phyloP scores from a whole-genome alignment of 1,139 yeast species.

The Zhuliangozyma parablackwelliae region DNA sequence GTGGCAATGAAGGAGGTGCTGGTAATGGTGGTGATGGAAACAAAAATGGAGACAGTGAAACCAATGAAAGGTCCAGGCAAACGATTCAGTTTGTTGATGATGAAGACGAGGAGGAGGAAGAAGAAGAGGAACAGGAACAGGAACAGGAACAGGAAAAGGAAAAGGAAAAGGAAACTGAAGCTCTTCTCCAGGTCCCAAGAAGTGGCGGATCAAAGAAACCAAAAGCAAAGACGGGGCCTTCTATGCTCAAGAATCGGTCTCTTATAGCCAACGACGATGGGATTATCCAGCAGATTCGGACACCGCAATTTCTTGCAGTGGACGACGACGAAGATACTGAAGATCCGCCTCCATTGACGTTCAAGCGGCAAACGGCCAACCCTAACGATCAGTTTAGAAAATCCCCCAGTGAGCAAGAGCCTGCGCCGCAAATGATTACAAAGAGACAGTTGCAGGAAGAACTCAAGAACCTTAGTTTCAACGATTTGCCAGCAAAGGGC shows the following conservation, averaged over 20 bases:
- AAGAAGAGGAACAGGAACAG: conserved; percentile 4
- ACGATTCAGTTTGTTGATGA: conserved; percentile 8
- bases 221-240: neutral
- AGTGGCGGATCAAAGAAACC: conserved; percentile 5
- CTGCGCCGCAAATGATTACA: conserved; percentile 17
- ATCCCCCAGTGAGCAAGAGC: conserved; percentile 2
- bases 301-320: conserved; percentile 31
- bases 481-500: conserved; percentile 84
- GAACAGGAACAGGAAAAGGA: too few relatives aligned
- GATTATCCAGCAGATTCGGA: conserved; percentile 31
- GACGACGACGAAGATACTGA: conserved; percentile 22
- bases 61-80: conserved; percentile 9
- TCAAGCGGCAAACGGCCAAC: conserved; percentile 7
- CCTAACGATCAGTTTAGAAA: conserved; percentile 9
- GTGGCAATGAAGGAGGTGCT: conserved; percentile 10
- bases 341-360: conserved; percentile 13
- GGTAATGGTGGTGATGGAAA: conserved; percentile 8
- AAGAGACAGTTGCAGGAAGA: conserved; percentile 38
- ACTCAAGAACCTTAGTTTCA: conserved; percentile 52
- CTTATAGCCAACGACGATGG: conserved; percentile 38
- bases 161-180: too few relatives aligned
- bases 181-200: too few relatives aligned
- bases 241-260: conserved; percentile 7
- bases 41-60: conserved; percentile 2
- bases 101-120: conserved; percentile 12